phyloP scores from a whole-genome alignment of 345 rosid genomes.

The Psidium guajava region DNA sequence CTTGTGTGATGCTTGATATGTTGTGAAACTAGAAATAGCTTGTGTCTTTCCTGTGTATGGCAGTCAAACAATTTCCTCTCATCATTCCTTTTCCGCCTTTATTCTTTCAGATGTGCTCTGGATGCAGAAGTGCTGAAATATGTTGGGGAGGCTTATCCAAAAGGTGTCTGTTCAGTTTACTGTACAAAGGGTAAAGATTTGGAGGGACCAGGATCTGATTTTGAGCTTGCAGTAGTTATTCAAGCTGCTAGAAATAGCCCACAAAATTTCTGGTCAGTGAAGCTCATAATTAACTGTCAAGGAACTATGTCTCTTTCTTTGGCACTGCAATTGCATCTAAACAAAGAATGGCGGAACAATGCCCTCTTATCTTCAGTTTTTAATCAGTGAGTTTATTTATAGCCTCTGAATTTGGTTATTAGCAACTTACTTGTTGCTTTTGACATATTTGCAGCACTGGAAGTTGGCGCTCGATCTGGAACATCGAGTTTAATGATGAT shows the following conservation, averaged over 20 bases:
- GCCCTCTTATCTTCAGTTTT: neutral
- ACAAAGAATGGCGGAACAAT: neutral
- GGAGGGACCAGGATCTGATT: slow-evolving; percentile 78
- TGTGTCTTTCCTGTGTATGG: neutral
- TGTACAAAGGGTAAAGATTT: slow-evolving; percentile 68
- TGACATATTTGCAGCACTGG: slow-evolving; percentile 47
- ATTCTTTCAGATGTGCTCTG: slow-evolving; percentile 54
- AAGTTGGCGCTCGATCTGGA: slow-evolving; percentile 94
- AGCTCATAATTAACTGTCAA: neutral
- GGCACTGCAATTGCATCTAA: neutral
- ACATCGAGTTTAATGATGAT: slow-evolving; percentile 73
- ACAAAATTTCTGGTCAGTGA: slow-evolving; percentile 82
- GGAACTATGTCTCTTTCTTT: neutral
- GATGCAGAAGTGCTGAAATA: slow-evolving; percentile 82
- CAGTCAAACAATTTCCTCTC: neutral
- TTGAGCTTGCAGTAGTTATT: slow-evolving; percentile 83
- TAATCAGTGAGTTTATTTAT: neutral
- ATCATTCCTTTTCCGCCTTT: neutral
- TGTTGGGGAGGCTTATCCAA: slow-evolving; percentile 84
- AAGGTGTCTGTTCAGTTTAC: slow-evolving; percentile 75
- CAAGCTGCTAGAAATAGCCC: slow-evolving; percentile 83
- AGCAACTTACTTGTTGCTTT: neutral
- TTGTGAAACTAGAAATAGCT: neutral
- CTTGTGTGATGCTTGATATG: neutral
- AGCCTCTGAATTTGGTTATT: neutral